Evolutionary conservation across 192 early-diverging fungal species (phyloP).

Genomic region (Coemansia sp.): DNA sequence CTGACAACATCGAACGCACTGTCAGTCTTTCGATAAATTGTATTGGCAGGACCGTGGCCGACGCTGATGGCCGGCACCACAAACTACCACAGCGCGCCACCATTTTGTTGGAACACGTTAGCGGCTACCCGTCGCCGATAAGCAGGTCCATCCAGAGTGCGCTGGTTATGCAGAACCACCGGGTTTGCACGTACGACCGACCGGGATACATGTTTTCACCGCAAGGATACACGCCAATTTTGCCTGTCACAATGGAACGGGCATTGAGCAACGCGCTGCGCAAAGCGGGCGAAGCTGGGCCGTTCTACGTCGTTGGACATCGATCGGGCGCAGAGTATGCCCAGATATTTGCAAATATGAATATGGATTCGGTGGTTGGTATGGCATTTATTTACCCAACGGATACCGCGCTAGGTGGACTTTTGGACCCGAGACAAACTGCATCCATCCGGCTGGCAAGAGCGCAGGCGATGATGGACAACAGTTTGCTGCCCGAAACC

Average conservation of each 20-base stretch:
- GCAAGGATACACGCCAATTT: slow-evolving; percentile 30
- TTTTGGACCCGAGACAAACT: slow-evolving; percentile 3
- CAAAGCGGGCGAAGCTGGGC: slow-evolving; percentile 14
- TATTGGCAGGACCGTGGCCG: slow-evolving; percentile 5
- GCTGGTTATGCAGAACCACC: slow-evolving; percentile 20
- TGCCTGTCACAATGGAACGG: slow-evolving; percentile 8
- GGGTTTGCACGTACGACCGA: slow-evolving; percentile 39
- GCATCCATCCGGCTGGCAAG: background rate
- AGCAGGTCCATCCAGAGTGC: slow-evolving; percentile 23
- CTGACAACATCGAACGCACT: slow-evolving; percentile 11
- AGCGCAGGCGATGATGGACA: slow-evolving; percentile 6
- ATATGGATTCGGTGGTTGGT: slow-evolving; percentile 13
- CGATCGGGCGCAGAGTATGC: slow-evolving; percentile 42
- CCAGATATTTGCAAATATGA: slow-evolving; percentile 18
- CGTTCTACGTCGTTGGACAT: slow-evolving; percentile 42
- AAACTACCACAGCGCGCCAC: slow-evolving; percentile 7
- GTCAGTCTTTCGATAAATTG: slow-evolving; percentile 23
- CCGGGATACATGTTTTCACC: slow-evolving; percentile 45
- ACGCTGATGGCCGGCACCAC: background rate
- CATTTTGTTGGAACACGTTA: slow-evolving; percentile 39
- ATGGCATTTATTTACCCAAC: slow-evolving; percentile 40
- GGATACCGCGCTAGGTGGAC: slow-evolving; percentile 11
- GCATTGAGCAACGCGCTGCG: slow-evolving; percentile 18
- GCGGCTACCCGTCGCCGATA: slow-evolving; percentile 27
- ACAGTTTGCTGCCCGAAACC: slow-evolving; percentile 6